Evolutionary conservation across 805 yeast genomes (phyloP).

Genomic region (Lachancea waltii): DNA sequence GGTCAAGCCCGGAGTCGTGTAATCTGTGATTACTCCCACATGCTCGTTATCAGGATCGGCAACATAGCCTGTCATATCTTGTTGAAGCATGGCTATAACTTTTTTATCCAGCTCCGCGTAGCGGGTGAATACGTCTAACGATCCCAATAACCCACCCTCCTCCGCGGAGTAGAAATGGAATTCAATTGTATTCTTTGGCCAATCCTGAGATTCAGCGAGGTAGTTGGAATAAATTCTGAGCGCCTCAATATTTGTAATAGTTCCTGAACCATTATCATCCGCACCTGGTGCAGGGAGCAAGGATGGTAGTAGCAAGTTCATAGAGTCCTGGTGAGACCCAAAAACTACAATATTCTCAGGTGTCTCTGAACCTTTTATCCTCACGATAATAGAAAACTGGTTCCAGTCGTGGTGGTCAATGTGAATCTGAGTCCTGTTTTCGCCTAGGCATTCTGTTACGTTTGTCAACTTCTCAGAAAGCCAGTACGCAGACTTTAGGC

Average conservation of each 20-base stretch:
- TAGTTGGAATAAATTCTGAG: conserved; percentile 50
- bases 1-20: conserved; percentile 48
- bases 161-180: conserved; percentile 96
- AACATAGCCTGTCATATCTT: conserved; percentile 88
- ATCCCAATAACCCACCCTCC: conserved; percentile 87
- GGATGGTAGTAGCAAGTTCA: conserved; percentile 65
- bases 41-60: conserved; percentile 48
- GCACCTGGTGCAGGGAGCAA: conserved; percentile 83
- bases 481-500: conserved; percentile 68
- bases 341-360: conserved; percentile 53
- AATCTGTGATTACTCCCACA: conserved; percentile 78
- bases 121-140: conserved; percentile 61
- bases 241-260: conserved; percentile 70
- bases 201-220: conserved; percentile 27
- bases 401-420: conserved; percentile 65
- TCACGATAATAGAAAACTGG: conserved; percentile 70
- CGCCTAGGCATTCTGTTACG: conserved; percentile 23
- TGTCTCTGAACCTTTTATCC: conserved; percentile 43
- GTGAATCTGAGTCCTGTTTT: conserved; percentile 40
- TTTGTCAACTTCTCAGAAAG: conserved; percentile 42
- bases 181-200: conserved; percentile 70
- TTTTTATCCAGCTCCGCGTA: conserved; percentile 41
- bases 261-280: conserved; percentile 91
- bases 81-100: conserved; percentile 83
- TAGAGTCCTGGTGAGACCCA: conserved; percentile 87